phyloP scores from a whole-genome alignment of 2,329 filamentous ascomycete species.

The Penicillium freii region DNA sequence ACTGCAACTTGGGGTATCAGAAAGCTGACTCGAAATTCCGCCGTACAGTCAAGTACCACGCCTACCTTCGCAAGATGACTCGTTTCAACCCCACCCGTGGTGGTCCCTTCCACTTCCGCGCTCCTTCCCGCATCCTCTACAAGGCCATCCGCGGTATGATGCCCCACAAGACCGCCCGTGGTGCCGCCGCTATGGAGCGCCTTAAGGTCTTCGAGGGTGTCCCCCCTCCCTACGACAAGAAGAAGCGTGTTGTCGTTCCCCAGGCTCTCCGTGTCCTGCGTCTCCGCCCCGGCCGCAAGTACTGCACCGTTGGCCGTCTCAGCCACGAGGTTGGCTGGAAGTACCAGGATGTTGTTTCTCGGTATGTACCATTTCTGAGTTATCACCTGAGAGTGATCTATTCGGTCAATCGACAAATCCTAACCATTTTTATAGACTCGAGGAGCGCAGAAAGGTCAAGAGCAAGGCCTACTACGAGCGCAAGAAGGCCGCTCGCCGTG shows the following conservation, averaged over 20 bases:
- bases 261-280: conserved; percentile 95
- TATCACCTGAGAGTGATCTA: neutral
- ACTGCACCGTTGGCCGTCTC: conserved; percentile 97
- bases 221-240: conserved; percentile 97
- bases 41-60: conserved; percentile 95
- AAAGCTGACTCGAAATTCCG: conserved; percentile 48
- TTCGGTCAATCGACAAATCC: conserved; percentile 15
- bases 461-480: conserved; percentile 98
- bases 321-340: conserved; percentile 99
- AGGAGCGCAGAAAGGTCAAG: conserved; percentile 99
- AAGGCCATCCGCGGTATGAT: conserved; percentile 99
- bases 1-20: conserved; percentile 6
- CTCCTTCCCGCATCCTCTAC: conserved; percentile 99
- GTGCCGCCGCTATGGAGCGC: conserved; percentile 92
- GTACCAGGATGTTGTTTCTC: conserved; percentile 98
- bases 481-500: conserved; percentile 94
- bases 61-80: conserved; percentile 99
- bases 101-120: conserved; percentile 99
- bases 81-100: conserved; percentile 99
- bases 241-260: conserved; percentile 99
- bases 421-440: conserved; percentile 63
- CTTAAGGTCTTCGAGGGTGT: conserved; percentile 99
- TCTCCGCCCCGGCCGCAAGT: conserved; percentile 99
- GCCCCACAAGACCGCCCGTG: conserved; percentile 98
- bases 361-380: conserved; percentile 60